Evolutionary conservation across 176 grass and related monocot genomes (phyloP), one percentile per base, ranked within the genome.

Genomic region (Aegilops umbellulata): DNA sequence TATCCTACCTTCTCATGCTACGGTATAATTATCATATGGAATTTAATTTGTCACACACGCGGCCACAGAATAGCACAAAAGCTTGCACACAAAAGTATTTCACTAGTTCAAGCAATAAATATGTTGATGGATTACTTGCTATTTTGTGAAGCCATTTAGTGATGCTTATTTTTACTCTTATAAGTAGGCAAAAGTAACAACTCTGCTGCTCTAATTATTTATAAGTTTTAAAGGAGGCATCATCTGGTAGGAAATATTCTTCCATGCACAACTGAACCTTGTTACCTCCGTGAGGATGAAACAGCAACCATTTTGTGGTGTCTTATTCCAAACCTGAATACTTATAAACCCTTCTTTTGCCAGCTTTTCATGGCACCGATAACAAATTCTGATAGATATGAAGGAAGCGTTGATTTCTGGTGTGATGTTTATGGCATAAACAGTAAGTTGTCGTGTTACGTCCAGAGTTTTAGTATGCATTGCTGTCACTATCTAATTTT

Each of bases 1-100:
- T 87, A 95, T 97, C 77, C 95, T 97, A 84, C 95, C 93, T 86
- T 97, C 95, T 60, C 95, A 97, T 93, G 92, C 95, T 63, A 91
- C 90, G 84, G 95, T 95, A 97, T 83, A 47, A 47, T 68, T 87
- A 83, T 20, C 24, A 74, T 35, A 75, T 75, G 5, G 0, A 35
- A 24, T 76, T 87, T 51, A 29, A 75, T 81, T 80, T 23, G 0
- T 63, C 62, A 78, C 22, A 32, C 73, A 77, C 6, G 1, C 15
- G 26, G 22, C 58, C 19, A 19, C 35, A 49, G 10, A 77, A 44
- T 78, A 83, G 2, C 14, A 22, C 29, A 82, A 46, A 81, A 25
- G 22, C 8, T 22, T 27, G 23, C 1, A 27, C 8, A 71, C 22
- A 71, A 16, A 68, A 68, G 42, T 20, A 2, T 31, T 58, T 39